Percentiles rank a stretch among this genome's conserved stretches.
Evolutionary conservation across 192 early-diverging fungal genomes (phyloP).

Genomic region (Jimgerdemannia lactiflua): DNA sequence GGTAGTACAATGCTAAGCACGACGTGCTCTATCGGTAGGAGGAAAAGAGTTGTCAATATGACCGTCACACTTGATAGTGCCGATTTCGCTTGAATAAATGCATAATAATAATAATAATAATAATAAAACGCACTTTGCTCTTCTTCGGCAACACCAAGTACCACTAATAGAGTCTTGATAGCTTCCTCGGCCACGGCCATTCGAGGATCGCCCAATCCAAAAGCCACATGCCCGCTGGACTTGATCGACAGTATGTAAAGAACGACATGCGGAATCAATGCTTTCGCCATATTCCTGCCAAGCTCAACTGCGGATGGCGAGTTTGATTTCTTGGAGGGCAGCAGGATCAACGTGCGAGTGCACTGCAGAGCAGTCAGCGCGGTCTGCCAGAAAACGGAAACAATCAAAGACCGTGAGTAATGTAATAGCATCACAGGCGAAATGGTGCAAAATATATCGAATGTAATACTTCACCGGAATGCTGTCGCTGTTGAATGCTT

Average conservation of each 20-base stretch:
- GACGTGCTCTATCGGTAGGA: constrained; percentile 18
- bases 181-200: constrained; percentile 39
- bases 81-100: too few species aligned
- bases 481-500: constrained; percentile 7
- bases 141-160: constrained; percentile 31
- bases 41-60: not conserved
- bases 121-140: constrained; percentile 32
- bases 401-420: not conserved
- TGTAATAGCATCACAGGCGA: not conserved
- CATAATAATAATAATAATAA: too few species aligned
- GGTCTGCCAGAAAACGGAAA: constrained; percentile 12
- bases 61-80: too few species aligned
- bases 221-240: not conserved
- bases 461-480: constrained; percentile 5
- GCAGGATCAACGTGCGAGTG: constrained; percentile 28
- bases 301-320: constrained; percentile 10
- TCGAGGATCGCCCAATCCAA: constrained; percentile 17
- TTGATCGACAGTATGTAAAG: constrained; percentile 19
- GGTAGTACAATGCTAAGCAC: constrained; percentile 43
- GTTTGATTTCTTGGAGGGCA: constrained; percentile 24
- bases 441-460: not conserved
- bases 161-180: constrained; percentile 42
- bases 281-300: constrained; percentile 23
- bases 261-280: constrained; percentile 26
- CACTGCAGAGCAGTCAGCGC: constrained; percentile 35